Conservation (phyloP, 164 flowering plant genomes). For the Stephania yunnanensis region DNA sequence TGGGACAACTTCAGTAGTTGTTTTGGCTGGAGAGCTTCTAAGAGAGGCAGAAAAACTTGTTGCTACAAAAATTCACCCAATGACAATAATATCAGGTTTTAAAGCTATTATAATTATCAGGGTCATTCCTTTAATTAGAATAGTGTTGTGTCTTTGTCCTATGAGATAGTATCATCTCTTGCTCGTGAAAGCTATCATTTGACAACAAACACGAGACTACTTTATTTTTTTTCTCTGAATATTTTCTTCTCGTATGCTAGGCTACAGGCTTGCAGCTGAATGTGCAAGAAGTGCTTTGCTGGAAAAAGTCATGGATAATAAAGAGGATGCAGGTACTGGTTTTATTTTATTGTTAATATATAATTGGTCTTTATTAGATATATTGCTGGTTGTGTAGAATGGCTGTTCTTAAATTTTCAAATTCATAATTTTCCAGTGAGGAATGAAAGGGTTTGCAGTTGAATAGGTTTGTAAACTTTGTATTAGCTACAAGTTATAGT, state of each 20-base stretch:
- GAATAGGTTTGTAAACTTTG: not conserved
- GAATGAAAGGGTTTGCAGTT: not conserved
- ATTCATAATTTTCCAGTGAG: not conserved
- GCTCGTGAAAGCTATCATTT: not conserved
- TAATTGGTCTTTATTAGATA: not conserved
- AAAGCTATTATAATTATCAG: not conserved
- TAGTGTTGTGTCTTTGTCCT: not conserved
- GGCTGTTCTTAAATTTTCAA: not conserved
- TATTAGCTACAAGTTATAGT: too few species aligned
- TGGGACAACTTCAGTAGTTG: slow-evolving; percentile 98
- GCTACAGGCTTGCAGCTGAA: slow-evolving; percentile 91
- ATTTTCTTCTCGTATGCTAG: slow-evolving; percentile 24
- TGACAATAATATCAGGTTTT: slow-evolving; percentile 91
- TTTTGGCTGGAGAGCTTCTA: slow-evolving; percentile 92
- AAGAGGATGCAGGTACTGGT: slow-evolving; percentile 58
- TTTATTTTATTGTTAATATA: not conserved
- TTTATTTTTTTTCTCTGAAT: not conserved
- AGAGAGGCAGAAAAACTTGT: slow-evolving; percentile 94
- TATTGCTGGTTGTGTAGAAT: not conserved
- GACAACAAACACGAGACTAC: not conserved
- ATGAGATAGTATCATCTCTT: not conserved
- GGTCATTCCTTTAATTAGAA: not conserved
- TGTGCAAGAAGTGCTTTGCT: slow-evolving; percentile 80
- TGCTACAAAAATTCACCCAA: slow-evolving; percentile 85
- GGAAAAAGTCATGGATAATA: slow-evolving; percentile 70